phyloP scores from a whole-genome alignment of 2,329 filamentous ascomycete genomes.

The Monosporascus sp. region DNA sequence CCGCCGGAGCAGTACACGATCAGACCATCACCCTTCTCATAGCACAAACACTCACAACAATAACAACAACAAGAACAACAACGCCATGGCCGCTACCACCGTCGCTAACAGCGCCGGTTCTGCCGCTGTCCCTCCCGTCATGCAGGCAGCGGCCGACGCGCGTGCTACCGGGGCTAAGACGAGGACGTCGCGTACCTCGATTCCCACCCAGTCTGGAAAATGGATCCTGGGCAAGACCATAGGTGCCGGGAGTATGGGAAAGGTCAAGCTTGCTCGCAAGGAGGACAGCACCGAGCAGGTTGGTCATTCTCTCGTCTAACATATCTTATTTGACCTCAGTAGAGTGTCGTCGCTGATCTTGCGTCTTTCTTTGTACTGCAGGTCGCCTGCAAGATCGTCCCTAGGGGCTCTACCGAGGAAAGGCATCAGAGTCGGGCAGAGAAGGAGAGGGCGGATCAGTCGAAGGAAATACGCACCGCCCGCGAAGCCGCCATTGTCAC shows the following conservation, averaged over 20 bases:
- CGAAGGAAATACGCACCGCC: constrained; percentile 91
- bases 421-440: constrained; percentile 66
- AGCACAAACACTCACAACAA: constrained; percentile 13
- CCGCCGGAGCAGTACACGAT: constrained; percentile 46
- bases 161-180: constrained; percentile 45
- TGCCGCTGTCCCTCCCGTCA: constrained; percentile 44
- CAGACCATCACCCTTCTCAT: constrained; percentile 26
- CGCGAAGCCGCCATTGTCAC: constrained; percentile 95
- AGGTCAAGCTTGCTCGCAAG: constrained; percentile 93
- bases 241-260: constrained; percentile 96
- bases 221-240: constrained; percentile 97
- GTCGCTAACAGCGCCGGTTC: constrained; percentile 49
- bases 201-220: constrained; percentile 83
- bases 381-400: constrained; percentile 97
- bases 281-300: constrained; percentile 88
- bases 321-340: not conserved
- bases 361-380: constrained; percentile 28
- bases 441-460: constrained; percentile 87
- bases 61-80: constrained; percentile 28
- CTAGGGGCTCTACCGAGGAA: constrained; percentile 83
- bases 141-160: constrained; percentile 37
- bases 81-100: constrained; percentile 45
- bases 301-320: constrained; percentile 25
- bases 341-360: constrained; percentile 1
- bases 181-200: constrained; percentile 67